Percentiles rank a stretch among this genome's conserved stretches.
phyloP scores from a whole-genome alignment of 768 basidiomycete genomes.

The Clavaria fumosa region DNA sequence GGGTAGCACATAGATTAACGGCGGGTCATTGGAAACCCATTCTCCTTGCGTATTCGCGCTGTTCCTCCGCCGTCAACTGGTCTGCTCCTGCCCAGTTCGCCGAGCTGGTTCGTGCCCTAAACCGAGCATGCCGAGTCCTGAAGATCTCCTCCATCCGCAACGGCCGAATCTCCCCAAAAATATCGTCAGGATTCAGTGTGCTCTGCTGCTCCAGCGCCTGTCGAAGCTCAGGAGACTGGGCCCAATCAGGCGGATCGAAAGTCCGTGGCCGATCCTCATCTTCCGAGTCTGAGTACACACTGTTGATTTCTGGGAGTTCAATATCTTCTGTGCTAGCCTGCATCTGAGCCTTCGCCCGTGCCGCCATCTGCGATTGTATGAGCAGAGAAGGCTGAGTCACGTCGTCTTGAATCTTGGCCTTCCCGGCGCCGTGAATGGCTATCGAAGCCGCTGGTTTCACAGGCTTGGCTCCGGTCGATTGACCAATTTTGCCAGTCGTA shows the following conservation, averaged over 20 bases:
- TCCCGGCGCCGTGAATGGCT: constrained; percentile 33
- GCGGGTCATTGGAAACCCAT: constrained; percentile 69
- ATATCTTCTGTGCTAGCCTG: constrained; percentile 67
- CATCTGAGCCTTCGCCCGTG: constrained; percentile 50
- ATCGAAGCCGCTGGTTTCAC: constrained; percentile 17
- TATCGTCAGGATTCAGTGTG: constrained; percentile 76
- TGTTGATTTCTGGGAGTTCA: constrained; percentile 89
- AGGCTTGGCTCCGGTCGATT: constrained; percentile 23
- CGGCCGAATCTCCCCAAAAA: constrained; percentile 82
- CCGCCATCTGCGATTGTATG: constrained; percentile 55
- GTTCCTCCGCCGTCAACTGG: constrained; percentile 63
- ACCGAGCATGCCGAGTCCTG: constrained; percentile 56
- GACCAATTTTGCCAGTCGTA: constrained; percentile 15
- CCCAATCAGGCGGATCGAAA: constrained; percentile 76
- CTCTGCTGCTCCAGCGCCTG: constrained; percentile 71
- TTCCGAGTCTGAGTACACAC: constrained; percentile 94
- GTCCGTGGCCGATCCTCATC: constrained; percentile 67
- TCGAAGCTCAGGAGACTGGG: constrained; percentile 76
- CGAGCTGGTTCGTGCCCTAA: constrained; percentile 81
- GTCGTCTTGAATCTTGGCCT: constrained; percentile 33
- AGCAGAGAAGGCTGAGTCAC: constrained; percentile 45
- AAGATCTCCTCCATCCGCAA: constrained; percentile 92
- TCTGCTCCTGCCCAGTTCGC: constrained; percentile 97
- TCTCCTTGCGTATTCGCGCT: constrained; percentile 70
- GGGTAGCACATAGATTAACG: too few relatives aligned